Evolutionary conservation across 1,139 yeast species (phyloP).

Genomic region (Arxiozyma heterogenica): DNA sequence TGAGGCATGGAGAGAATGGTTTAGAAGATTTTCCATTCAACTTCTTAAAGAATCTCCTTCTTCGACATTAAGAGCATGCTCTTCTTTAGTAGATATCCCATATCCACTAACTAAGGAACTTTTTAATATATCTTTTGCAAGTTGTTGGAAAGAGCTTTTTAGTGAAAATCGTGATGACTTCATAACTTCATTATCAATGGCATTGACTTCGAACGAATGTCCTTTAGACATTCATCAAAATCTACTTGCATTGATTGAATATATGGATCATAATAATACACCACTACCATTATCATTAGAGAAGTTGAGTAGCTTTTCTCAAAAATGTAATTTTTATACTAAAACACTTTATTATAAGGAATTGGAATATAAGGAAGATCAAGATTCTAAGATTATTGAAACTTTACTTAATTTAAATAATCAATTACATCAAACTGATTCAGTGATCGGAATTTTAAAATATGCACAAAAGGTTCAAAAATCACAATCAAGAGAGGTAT

Average conservation of each 20-base stretch:
- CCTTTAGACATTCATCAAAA: constrained; percentile 96
- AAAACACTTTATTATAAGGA: constrained; percentile 95
- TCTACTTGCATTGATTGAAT: constrained; percentile 81
- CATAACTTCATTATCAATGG: constrained; percentile 76
- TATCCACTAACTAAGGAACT: constrained; percentile 84
- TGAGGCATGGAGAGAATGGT: constrained; percentile 99
- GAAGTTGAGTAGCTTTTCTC: constrained; percentile 87
- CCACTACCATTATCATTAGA: constrained; percentile 85
- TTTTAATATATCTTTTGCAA: constrained; percentile 90
- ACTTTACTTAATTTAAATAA: constrained; percentile 86
- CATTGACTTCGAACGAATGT: constrained; percentile 79
- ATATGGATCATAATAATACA: constrained; percentile 95
- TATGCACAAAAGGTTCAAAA: constrained; percentile 94
- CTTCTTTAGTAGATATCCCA: constrained; percentile 79
- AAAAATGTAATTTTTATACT: constrained; percentile 93
- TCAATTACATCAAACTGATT: constrained; percentile 92
- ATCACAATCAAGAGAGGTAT: constrained; percentile 85
- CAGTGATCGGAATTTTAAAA: constrained; percentile 92
- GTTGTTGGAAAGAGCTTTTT: constrained; percentile 91
- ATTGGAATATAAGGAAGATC: constrained; percentile 86
- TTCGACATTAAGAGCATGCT: constrained; percentile 89
- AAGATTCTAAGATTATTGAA: constrained; percentile 86
- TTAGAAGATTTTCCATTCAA: constrained; percentile 76
- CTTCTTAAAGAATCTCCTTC: constrained; percentile 88
- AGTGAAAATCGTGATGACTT: constrained; percentile 90